These are phyloP conservation scores for Paraconiothyrium sp. DNA, from an alignment of 2,329 filamentous ascomycete genomes.

Conservation along the genomic window DNA sequence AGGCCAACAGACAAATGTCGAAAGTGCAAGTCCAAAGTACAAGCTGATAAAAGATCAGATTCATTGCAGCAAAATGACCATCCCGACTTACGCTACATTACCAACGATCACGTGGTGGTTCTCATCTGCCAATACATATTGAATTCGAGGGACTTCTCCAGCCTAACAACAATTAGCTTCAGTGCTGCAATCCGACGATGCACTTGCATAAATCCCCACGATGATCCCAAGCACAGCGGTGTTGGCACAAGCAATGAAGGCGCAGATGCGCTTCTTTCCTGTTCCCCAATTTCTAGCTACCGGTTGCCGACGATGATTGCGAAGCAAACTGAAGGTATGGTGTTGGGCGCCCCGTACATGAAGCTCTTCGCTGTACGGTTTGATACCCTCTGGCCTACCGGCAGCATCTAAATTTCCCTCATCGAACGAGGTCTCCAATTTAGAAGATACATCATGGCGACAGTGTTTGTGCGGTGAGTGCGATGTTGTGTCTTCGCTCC, in stretches of 20 bases:
- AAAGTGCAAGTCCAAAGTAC: conserved; percentile 75
- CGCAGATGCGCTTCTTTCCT: conserved; percentile 73
- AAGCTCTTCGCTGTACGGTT: conserved; percentile 30
- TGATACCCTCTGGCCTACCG: conserved; percentile 19
- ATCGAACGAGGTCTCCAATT: conserved; percentile 30
- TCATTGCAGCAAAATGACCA: background rate
- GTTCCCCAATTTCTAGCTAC: conserved; percentile 78
- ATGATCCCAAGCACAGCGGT: conserved; percentile 76
- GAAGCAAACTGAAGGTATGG: conserved; percentile 54
- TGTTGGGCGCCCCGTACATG: conserved; percentile 34
- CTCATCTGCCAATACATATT: conserved; percentile 77
- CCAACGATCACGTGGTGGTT: conserved; percentile 74
- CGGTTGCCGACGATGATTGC: conserved; percentile 66
- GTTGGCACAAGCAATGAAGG: conserved; percentile 75
- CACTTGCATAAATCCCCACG: conserved; percentile 72
- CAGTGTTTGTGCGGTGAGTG: conserved; percentile 19
- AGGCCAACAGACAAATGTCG: conserved; percentile 77
- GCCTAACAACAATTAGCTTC: conserved; percentile 51
- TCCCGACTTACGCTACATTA: conserved; percentile 66
- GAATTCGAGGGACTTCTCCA: conserved; percentile 80
- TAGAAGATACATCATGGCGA: conserved; percentile 20
- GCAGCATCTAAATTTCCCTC: conserved; percentile 25
- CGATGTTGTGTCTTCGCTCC: conserved; percentile 21
- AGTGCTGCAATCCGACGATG: background rate
- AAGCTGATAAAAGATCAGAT: conserved; percentile 51